These are phyloP conservation scores for Arctostaphylos glauca DNA, from an alignment of 148 eudicot species.

Conservation along the genomic window DNA sequence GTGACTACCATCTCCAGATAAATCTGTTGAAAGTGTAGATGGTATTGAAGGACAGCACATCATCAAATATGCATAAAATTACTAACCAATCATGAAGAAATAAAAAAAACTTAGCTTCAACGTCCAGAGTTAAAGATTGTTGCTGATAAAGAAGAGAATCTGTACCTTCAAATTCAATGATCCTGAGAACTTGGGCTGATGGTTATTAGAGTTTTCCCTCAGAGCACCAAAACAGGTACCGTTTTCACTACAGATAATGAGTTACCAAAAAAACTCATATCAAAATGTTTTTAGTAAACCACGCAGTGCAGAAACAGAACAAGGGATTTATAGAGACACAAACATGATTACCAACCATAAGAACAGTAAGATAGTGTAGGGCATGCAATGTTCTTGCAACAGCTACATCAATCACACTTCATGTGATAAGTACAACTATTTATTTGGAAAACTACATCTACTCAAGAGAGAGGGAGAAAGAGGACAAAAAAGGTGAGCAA, in stretches of 20 bases:
- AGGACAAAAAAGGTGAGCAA: too few species aligned
- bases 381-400: slow-evolving; percentile 8
- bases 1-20: background rate
- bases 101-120: background rate
- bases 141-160: background rate
- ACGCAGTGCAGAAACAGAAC: background rate
- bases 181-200: slow-evolving; percentile 4
- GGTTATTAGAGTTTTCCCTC: background rate
- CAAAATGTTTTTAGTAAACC: background rate
- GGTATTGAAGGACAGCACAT: background rate
- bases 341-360: background rate
- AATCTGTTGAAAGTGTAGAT: background rate
- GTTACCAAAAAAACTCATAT: background rate
- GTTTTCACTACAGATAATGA: slow-evolving; percentile 7
- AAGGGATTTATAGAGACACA: background rate
- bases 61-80: background rate
- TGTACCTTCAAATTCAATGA: slow-evolving; percentile 5
- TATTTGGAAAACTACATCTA: too few species aligned
- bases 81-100: background rate
- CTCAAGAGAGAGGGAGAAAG: too few species aligned
- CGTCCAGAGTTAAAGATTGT: background rate
- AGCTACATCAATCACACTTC: background rate
- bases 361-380: slow-evolving; percentile 3
- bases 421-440: background rate
- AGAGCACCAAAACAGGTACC: background rate